A percentile compares a stretch with the other conserved stretches of the same genome.
These are phyloP conservation scores for Babesia divergens DNA, from an alignment of 169 alveolate genomes.

Conservation along the genomic window DNA sequence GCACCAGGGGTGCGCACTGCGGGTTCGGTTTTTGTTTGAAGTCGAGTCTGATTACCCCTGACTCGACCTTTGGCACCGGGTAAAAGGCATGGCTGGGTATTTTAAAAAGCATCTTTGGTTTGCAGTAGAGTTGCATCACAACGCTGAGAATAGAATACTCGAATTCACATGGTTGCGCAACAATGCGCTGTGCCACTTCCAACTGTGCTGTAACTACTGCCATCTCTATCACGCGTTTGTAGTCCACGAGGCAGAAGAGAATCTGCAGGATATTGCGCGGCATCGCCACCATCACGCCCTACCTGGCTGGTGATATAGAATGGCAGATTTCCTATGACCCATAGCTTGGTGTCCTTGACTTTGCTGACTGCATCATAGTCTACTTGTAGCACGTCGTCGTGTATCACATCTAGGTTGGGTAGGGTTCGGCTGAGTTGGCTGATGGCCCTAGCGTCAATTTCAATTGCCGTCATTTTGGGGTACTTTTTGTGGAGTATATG, in stretches of 20 bases:
- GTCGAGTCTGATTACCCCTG: slow-evolving; percentile 69
- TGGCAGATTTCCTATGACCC: slow-evolving; percentile 80
- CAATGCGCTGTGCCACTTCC: slow-evolving; percentile 79
- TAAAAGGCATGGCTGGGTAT: slow-evolving; percentile 77
- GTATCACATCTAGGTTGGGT: slow-evolving; percentile 78
- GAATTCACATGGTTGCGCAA: slow-evolving; percentile 66
- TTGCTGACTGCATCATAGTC: slow-evolving; percentile 69
- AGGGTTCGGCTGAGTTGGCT: slow-evolving; percentile 74
- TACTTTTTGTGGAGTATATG: slow-evolving; percentile 68
- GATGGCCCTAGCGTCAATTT: slow-evolving; percentile 80
- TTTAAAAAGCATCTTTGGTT: slow-evolving; percentile 66
- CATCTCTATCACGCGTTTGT: slow-evolving; percentile 68
- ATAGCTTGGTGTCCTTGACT: slow-evolving; percentile 62
- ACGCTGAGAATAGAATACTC: slow-evolving; percentile 74
- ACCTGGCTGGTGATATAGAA: slow-evolving; percentile 79
- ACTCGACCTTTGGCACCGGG: slow-evolving; percentile 78
- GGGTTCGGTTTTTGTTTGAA: slow-evolving; percentile 23
- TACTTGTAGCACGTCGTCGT: slow-evolving; percentile 83
- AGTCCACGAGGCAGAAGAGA: slow-evolving; percentile 78
- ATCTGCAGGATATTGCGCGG: slow-evolving; percentile 22
- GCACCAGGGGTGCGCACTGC: slow-evolving; percentile 63
- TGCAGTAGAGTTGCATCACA: slow-evolving; percentile 64
- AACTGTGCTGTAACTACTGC: slow-evolving; percentile 81
- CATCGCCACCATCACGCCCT: not conserved
- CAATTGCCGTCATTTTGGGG: slow-evolving; percentile 77